Conservation (phyloP, 2,329 filamentous ascomycete species). For the Xylaria multiplex region DNA sequence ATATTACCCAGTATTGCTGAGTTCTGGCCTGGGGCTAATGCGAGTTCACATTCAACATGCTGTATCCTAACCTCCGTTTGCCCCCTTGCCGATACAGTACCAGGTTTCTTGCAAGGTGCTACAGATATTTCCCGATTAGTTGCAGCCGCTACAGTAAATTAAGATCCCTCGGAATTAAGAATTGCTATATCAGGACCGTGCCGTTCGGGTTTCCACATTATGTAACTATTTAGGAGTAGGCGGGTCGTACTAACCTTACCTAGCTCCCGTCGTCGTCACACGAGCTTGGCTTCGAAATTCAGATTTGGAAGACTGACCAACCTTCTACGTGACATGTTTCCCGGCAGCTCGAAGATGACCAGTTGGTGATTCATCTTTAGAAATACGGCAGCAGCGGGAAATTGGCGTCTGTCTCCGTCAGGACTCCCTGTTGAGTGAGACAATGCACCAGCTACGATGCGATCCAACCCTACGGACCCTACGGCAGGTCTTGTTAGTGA, state of each 20-base stretch:
- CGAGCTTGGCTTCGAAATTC: not conserved
- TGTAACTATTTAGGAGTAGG: not conserved
- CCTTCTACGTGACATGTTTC: conserved; percentile 1
- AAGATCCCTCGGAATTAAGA: conserved; percentile 23
- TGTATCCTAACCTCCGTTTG: not conserved
- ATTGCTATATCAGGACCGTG: conserved; percentile 23
- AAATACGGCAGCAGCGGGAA: conserved; percentile 18
- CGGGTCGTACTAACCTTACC: not conserved
- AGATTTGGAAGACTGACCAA: not conserved
- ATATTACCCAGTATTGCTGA: not conserved
- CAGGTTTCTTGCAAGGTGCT: conserved; percentile 14
- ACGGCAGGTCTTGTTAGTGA: conserved; percentile 10
- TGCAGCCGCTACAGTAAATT: not conserved
- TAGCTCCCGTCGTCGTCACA: conserved; percentile 6
- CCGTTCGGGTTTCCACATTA: not conserved
- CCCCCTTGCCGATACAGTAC: conserved; percentile 6
- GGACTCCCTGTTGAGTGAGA: not conserved
- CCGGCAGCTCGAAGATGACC: conserved; percentile 14
- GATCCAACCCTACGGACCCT: conserved; percentile 27
- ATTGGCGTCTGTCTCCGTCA: conserved; percentile 4
- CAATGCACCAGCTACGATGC: conserved; percentile 6
- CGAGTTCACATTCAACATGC: conserved; percentile 19
- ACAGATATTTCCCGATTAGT: conserved; percentile 27
- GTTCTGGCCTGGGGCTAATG: not conserved
- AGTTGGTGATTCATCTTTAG: conserved; percentile 20